Evolutionary conservation across 1,284 basidiomycete genomes (phyloP), one percentile per base, ranked within the genome.

Genomic region (Puccinia novopanici): DNA sequence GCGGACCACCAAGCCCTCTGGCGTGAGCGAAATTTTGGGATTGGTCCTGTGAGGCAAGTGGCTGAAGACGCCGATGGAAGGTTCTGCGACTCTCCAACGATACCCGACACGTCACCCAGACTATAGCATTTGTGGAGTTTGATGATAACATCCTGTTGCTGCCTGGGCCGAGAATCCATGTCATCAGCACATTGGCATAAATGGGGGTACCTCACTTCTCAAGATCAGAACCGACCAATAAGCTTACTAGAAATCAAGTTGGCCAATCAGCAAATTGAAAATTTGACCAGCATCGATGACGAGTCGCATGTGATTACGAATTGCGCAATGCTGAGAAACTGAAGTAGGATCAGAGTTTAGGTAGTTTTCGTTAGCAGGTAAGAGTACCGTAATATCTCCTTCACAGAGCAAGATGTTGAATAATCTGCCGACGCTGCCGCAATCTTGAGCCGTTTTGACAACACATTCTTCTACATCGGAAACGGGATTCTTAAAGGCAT

Each of bases 251-350:
- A 86, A 84, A 9, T 88, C 85, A 75, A 92, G 84, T 30, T 89
- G 89, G 86, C 91, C 91, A 12, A 91, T 88, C 8, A 96, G 86
- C 24, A 91, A 84, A 63, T 89, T 90, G 34, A n/a, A n/a, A n/a
- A n/a, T n/a, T n/a, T n/a, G n/a, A n/a, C n/a, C n/a, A n/a, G n/a
- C n/a, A n/a, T n/a, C 89, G 10, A 86, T 86, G 9, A 96, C 84
- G n/a, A 97, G 84, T 52, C 68, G 71, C 27, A 24, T 68, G 50
- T 81, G 70, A 81, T 61, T 72, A 12, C 67, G 54, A 59, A 79
- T 61, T 13, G 67, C 24, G 24, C 30, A 52, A 22, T 24, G 34
- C 24, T 55, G 52, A 3, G 27, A 48, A 22, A 61, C 34, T 52
- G 52, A 45, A 27, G 12, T 48, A 22, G 42, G 27, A 57, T 67